phyloP scores from a whole-genome alignment of 2,329 filamentous ascomycete genomes.

The Penicillium paneum region DNA sequence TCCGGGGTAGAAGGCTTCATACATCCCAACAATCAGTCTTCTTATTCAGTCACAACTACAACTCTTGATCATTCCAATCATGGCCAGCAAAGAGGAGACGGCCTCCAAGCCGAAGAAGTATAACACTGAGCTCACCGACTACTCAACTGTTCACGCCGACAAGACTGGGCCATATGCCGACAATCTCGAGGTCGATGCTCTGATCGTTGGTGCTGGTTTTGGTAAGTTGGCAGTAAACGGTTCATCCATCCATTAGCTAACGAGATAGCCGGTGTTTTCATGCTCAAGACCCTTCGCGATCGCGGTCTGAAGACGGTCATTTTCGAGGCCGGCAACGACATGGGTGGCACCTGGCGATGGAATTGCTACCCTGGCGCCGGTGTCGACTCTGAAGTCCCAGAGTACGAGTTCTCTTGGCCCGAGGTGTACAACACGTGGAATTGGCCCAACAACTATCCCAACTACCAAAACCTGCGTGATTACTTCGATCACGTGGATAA shows the following conservation, averaged over 20 bases:
- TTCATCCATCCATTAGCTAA: conserved; percentile 54
- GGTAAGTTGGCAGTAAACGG: conserved; percentile 3
- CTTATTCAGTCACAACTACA: neutral
- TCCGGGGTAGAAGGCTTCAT: neutral
- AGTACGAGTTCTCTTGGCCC: conserved; percentile 55
- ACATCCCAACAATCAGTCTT: neutral
- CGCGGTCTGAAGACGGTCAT: conserved; percentile 48
- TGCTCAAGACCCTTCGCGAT: conserved; percentile 13
- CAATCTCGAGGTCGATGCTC: conserved; percentile 26
- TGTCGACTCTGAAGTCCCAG: conserved; percentile 54
- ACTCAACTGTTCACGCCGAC: neutral
- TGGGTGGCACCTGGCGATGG: conserved; percentile 57
- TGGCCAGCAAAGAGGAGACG: conserved; percentile 2
- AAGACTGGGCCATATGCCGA: conserved; percentile 19
- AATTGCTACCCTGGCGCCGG: conserved; percentile 56
- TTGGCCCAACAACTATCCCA: conserved; percentile 38
- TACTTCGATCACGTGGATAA: conserved; percentile 51
- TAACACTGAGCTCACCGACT: conserved; percentile 13
- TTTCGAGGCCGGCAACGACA: conserved; percentile 52
- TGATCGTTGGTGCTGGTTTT: conserved; percentile 31
- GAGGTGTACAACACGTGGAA: conserved; percentile 47
- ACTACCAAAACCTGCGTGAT: conserved; percentile 37
- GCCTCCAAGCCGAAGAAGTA: conserved; percentile 4
- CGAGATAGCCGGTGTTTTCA: conserved; percentile 45
- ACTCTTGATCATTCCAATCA: neutral